phyloP scores from a whole-genome alignment of 495 filamentous ascomycete species.

The Thermothielavioides terrestris region DNA sequence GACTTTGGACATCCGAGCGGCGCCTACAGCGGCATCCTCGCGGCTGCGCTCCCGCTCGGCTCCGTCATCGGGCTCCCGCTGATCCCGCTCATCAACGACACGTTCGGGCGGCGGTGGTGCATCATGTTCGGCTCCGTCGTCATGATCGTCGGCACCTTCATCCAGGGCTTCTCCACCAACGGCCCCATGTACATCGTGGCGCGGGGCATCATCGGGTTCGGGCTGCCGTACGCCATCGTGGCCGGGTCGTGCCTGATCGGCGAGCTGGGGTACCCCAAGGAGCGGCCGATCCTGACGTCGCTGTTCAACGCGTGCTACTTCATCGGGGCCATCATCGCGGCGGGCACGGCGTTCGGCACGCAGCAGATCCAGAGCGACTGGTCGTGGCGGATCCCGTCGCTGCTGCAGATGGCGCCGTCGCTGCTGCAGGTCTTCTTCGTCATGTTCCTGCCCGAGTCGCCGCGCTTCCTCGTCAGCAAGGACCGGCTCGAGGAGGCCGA shows the following conservation, averaged over 20 bases:
- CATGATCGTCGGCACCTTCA: conserved; percentile 49
- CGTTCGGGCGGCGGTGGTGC: conserved; percentile 46
- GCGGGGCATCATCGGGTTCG: conserved; percentile 55
- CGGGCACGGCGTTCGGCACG: conserved; percentile 50
- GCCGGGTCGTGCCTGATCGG: conserved; percentile 54
- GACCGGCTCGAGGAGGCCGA: conserved; percentile 51
- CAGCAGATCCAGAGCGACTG: conserved; percentile 47
- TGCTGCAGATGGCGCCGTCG: conserved; percentile 47
- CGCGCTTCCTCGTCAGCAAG: conserved; percentile 51
- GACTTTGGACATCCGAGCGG: conserved; percentile 38
- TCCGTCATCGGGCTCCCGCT: conserved; percentile 48
- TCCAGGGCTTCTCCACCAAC: conserved; percentile 45
- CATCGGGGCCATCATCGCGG: conserved; percentile 53
- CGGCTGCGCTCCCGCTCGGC: conserved; percentile 37
- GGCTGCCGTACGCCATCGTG: conserved; percentile 54
- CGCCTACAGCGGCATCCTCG: conserved; percentile 39
- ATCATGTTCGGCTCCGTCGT: conserved; percentile 51
- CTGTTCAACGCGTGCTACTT: conserved; percentile 61
- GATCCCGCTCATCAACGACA: conserved; percentile 50
- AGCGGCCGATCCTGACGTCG: conserved; percentile 53
- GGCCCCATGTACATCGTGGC: conserved; percentile 53
- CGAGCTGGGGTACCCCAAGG: conserved; percentile 57
- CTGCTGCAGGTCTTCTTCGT: conserved; percentile 49
- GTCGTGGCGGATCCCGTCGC: conserved; percentile 58
- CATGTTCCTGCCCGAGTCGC: conserved; percentile 52